A percentile compares a stretch with the other conserved stretches of the same genome.
Conservation (phyloP, 768 basidiomycete species). For the Mycena amicta region DNA sequence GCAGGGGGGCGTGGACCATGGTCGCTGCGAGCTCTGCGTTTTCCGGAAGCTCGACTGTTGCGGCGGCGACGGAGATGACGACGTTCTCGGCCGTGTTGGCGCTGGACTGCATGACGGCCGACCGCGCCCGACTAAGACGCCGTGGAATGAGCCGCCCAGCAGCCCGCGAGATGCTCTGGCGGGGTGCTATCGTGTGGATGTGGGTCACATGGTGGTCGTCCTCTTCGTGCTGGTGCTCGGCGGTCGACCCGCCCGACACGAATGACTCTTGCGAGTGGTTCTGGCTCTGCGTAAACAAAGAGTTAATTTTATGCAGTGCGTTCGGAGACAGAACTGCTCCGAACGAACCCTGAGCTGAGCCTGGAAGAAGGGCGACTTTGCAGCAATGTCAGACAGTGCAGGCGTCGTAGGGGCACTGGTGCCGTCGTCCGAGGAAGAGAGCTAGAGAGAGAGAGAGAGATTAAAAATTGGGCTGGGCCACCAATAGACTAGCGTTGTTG, state of each 20-base stretch:
- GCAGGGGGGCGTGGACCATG: conserved; percentile 35
- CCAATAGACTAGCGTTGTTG: conserved; percentile 19
- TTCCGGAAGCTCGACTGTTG: conserved; percentile 38
- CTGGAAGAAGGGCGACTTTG: conserved; percentile 52
- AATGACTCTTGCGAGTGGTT: conserved; percentile 49
- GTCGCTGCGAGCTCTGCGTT: conserved; percentile 31
- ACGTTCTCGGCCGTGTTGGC: conserved; percentile 27
- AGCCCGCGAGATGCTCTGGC: conserved; percentile 44
- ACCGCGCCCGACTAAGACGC: conserved; percentile 45
- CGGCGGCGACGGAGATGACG: conserved; percentile 51
- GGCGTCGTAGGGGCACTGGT: conserved; percentile 34
- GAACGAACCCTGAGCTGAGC: conserved; percentile 43
- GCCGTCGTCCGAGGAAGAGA: conserved; percentile 27
- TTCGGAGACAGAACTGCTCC: not conserved
- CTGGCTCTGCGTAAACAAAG: conserved; percentile 31
- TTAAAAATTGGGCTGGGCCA: no score
- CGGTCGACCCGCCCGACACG: conserved; percentile 41
- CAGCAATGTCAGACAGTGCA: conserved; percentile 41
- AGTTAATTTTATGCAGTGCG: not conserved
- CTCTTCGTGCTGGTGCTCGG: conserved; percentile 42
- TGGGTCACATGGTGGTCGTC: conserved; percentile 51
- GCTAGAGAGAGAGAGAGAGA: conserved; percentile 16
- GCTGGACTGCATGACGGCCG: conserved; percentile 35
- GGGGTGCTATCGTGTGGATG: conserved; percentile 49
- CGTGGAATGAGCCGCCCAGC: conserved; percentile 47